phyloP scores from a whole-genome alignment of 306 rosid species.

The Fragaria vesca region DNA sequence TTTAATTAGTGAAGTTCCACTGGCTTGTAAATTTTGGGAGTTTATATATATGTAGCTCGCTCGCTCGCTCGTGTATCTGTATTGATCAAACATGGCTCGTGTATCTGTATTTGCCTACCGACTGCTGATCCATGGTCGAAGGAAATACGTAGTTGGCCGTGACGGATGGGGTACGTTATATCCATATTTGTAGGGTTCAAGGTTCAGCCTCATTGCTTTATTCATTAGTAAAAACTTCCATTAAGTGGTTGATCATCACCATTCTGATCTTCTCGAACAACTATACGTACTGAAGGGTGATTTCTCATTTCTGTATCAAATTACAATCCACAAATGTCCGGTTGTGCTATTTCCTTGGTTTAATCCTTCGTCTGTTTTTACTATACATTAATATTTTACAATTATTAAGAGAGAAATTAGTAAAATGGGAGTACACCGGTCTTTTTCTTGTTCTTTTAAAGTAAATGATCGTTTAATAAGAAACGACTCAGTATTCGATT shows the following conservation, averaged over 20 bases:
- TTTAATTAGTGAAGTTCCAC: not conserved
- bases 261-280: too few species aligned
- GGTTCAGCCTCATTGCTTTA: not conserved
- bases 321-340: not conserved
- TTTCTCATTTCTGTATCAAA: too few species aligned
- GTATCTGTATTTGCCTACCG: too few species aligned
- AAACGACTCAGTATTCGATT: too few species aligned
- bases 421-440: too few species aligned
- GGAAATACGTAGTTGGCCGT: not conserved
- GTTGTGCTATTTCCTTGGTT: not conserved
- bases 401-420: too few species aligned
- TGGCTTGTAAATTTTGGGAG: not conserved
- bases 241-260: not conserved
- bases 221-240: not conserved
- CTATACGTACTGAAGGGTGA: too few species aligned
- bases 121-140: not conserved
- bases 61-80: too few species aligned
- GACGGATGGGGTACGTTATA: not conserved
- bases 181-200: not conserved
- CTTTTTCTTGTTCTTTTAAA: too few species aligned
- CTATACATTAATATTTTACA: too few species aligned
- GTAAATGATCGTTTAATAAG: too few species aligned
- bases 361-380: not conserved
- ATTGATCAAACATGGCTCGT: not conserved
- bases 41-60: too few species aligned